phyloP scores from a whole-genome alignment of 352 stramenopile species.

The Pilasporangium apinafurcum region DNA sequence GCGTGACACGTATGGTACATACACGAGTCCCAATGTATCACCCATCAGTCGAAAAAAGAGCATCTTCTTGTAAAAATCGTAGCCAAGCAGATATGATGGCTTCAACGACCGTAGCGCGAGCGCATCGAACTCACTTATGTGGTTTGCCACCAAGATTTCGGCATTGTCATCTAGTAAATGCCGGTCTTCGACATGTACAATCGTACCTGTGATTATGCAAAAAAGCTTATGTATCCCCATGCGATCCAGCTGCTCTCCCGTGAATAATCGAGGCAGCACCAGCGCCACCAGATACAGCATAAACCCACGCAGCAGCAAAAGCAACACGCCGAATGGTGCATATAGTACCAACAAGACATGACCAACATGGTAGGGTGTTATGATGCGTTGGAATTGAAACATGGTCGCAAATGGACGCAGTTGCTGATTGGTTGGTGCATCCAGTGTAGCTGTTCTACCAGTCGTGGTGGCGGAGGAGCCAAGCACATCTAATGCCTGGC shows the following conservation, averaged over 20 bases:
- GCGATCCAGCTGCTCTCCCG: constrained; percentile 37
- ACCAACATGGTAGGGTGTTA: constrained; percentile 24
- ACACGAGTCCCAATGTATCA: constrained; percentile 57
- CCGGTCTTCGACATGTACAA: constrained; percentile 29
- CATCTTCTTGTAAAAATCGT: constrained; percentile 85
- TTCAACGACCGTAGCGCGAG: constrained; percentile 35
- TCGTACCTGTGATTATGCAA: constrained; percentile 35
- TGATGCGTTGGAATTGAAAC: constrained; percentile 70
- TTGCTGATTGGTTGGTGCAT: constrained; percentile 22
- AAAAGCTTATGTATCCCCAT: constrained; percentile 30
- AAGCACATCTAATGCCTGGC: constrained; percentile 22
- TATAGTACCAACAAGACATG: constrained; percentile 57
- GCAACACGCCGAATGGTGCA: constrained; percentile 37
- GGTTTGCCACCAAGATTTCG: constrained; percentile 62
- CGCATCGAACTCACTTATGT: constrained; percentile 73
- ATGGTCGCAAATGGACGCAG: constrained; percentile 39
- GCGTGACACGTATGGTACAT: constrained; percentile 61
- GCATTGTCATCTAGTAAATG: constrained; percentile 23
- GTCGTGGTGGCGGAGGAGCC: too few species aligned
- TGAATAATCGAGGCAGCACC: constrained; percentile 32
- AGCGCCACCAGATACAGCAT: constrained; percentile 34
- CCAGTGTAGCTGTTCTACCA: constrained; percentile 11
- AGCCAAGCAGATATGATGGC: constrained; percentile 53
- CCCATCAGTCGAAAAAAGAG: constrained; percentile 57
- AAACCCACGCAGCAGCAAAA: constrained; percentile 32